Base-by-base conservation (phyloP, 176 grass and related monocot species). In the Bromus sterilis region DNA sequence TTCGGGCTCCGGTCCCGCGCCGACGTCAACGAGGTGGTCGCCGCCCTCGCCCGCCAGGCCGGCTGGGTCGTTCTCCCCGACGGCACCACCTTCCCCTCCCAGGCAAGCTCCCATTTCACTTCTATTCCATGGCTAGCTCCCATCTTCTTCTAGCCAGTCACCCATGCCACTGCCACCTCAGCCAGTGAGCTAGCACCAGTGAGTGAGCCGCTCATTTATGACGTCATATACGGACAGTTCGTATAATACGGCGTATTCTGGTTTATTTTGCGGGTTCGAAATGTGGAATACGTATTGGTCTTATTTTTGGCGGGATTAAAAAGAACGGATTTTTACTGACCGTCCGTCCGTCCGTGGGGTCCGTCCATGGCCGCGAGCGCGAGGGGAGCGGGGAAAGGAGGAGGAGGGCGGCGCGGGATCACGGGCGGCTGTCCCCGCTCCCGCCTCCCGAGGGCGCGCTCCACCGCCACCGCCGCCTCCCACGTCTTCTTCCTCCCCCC, bases 1-100 rank as follows among this genome's bases (percentile, higher is more conserved):
- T 97, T 92, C 81, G 91, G 85, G 49, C 91, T 97, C 9, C 84
- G 94, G 5, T 85, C 81, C 2, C 89, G 94, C 72, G 89, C 94
- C 10, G 94, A 97, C 86, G 90, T 93, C 33, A 93, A 93, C 66
- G 91, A 90, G 57, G 91, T 93, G 3, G 85, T 93, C 31, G 91
- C 91, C 4, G 87, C 88, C 9, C 91, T 93, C 1, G 91, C 91
- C 0, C 20, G 78, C 15, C 85, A 93, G 64, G 88, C 91, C 15
- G 91, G 91, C 1, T 93, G 91, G 91, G 72, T 88, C 26, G 94
- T 97, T 21, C 89, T 97, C 82, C 94, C 91, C 64, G 88, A 93
- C 86, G 88, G 91, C 74, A 91, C 91, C 85, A 93, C 88, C 26
- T 93, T 93, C 74, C 91, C 91, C 9, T 85, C 91, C 13, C 67